A percentile compares a stretch with the other conserved stretches of the same genome.
phyloP scores from a whole-genome alignment of 2,329 filamentous ascomycete species.

The Exophiala viscosa region DNA sequence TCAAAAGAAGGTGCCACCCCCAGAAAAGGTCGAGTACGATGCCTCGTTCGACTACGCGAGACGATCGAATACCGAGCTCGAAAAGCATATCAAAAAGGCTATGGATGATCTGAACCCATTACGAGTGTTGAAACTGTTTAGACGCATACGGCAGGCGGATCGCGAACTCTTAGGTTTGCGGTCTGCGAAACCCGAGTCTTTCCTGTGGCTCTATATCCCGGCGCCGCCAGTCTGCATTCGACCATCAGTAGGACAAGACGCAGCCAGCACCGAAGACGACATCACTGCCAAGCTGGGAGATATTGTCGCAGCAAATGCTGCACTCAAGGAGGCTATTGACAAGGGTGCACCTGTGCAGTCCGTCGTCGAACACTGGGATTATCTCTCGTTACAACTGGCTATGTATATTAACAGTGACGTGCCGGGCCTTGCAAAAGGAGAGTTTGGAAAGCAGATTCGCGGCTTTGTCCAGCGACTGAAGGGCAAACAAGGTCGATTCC shows the following conservation, averaged over 20 bases:
- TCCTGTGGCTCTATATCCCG: conserved; percentile 94
- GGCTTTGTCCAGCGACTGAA: conserved; percentile 95
- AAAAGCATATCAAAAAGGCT: conserved; percentile 86
- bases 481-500: conserved; percentile 94
- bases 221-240: conserved; percentile 91
- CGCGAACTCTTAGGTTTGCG: conserved; percentile 89
- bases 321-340: conserved; percentile 76
- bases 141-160: conserved; percentile 76
- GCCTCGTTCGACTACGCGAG: conserved; percentile 78
- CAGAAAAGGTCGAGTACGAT: conserved; percentile 80
- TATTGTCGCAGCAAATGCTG: conserved; percentile 86
- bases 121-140: conserved; percentile 84
- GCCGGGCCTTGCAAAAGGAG: conserved; percentile 83
- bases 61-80: conserved; percentile 73
- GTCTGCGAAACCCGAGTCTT: conserved; percentile 90
- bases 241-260: conserved; percentile 89
- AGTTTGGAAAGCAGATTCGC: conserved; percentile 81
- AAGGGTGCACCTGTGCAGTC: conserved; percentile 82
- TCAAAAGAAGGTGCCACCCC: conserved; percentile 75
- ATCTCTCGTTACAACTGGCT: conserved; percentile 87
- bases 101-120: conserved; percentile 93
- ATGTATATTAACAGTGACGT: conserved; percentile 98
- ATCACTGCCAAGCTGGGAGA: conserved; percentile 95
- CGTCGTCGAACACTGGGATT: conserved; percentile 98
- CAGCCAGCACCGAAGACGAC: conserved; percentile 91